A percentile compares a stretch with the other conserved stretches of the same genome.
phyloP scores from a whole-genome alignment of 306 rosid species.

The Inga leiocalycina region DNA sequence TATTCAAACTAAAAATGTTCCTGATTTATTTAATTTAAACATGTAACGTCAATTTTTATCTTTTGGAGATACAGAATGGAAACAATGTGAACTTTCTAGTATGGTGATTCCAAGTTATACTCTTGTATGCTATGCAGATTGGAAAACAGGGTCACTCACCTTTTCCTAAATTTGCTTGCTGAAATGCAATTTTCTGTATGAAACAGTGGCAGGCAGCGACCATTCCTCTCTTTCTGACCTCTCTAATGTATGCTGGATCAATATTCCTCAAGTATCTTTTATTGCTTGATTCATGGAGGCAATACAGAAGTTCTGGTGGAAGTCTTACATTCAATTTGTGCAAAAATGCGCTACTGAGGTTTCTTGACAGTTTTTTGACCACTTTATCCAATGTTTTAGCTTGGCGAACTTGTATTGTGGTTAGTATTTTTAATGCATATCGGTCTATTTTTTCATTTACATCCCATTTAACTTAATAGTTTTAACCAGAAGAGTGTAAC shows the following conservation, averaged over 20 bases:
- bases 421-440: slow-evolving; percentile 44
- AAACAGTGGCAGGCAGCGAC: slow-evolving; percentile 94
- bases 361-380: slow-evolving; percentile 39
- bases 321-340: slow-evolving; percentile 46
- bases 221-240: slow-evolving; percentile 81
- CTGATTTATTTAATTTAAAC: slow-evolving; percentile 1
- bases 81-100: slow-evolving; percentile 15
- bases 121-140: slow-evolving; percentile 52
- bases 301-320: slow-evolving; percentile 38
- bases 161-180: slow-evolving; percentile 57
- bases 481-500: not conserved
- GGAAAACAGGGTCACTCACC: slow-evolving; percentile 45
- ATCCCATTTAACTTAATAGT: slow-evolving; percentile 7
- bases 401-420: slow-evolving; percentile 92
- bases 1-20: not conserved
- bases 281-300: slow-evolving; percentile 59
- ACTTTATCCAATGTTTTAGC: slow-evolving; percentile 55
- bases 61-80: slow-evolving; percentile 1
- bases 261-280: slow-evolving; percentile 59
- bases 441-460: not conserved
- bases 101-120: slow-evolving; percentile 48
- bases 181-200: slow-evolving; percentile 71
- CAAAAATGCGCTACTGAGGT: slow-evolving; percentile 29
- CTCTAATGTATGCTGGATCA: slow-evolving; percentile 82
- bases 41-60: not conserved